phyloP scores from a whole-genome alignment of 805 yeast genomes.

The Candida broadrunensis region DNA sequence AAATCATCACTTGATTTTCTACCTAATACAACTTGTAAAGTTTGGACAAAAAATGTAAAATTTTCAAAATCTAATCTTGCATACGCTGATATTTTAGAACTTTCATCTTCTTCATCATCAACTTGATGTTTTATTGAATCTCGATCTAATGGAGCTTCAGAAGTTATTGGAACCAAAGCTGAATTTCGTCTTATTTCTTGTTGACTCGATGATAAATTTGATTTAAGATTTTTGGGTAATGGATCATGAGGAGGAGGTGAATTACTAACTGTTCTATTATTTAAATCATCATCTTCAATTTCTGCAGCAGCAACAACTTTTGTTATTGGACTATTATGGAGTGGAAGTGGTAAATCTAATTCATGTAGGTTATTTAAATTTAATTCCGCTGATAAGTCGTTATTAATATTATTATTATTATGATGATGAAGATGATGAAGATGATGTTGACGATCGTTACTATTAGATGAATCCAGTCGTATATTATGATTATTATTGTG shows the following conservation, averaged over 20 bases:
- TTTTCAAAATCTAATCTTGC: constrained; percentile 87
- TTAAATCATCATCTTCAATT: constrained; percentile 1
- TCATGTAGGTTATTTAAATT: neutral
- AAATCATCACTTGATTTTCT: constrained; percentile 57
- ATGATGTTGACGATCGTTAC: no score
- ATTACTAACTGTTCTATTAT: constrained; percentile 11
- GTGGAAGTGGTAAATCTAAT: neutral
- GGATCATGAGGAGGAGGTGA: constrained; percentile 11
- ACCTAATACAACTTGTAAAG: constrained; percentile 92
- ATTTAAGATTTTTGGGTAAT: neutral
- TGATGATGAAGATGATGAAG: neutral
- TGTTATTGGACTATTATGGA: neutral
- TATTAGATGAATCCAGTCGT: neutral
- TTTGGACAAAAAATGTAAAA: constrained; percentile 93
- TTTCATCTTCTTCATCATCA: constrained; percentile 7
- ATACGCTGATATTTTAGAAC: constrained; percentile 48
- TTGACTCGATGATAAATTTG: neutral
- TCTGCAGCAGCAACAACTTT: neutral
- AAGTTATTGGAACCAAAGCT: constrained; percentile 13
- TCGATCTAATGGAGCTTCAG: constrained; percentile 8
- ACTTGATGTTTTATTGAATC: constrained; percentile 1
- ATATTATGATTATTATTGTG: neutral
- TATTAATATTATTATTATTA: neutral
- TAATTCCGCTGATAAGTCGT: neutral
- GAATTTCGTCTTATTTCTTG: constrained; percentile 14